Evolutionary conservation across 805 yeast genomes (phyloP).

Genomic region (Ogataea neopini): DNA sequence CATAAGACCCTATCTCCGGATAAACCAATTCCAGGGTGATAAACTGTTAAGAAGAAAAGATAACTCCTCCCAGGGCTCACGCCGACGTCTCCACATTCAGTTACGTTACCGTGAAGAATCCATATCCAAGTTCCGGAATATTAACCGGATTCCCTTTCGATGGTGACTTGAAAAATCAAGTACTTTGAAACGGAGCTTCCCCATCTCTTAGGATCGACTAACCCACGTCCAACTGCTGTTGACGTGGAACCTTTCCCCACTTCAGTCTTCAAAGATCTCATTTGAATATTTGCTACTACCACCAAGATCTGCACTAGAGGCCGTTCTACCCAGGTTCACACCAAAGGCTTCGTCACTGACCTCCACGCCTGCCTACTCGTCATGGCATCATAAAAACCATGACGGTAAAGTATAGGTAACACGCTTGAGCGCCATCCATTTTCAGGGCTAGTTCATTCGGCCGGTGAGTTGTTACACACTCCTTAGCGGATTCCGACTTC

Average conservation of each 20-base stretch:
- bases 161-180: conserved; percentile 9
- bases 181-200: conserved; percentile 9
- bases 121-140: conserved; percentile 10
- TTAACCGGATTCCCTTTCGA: conserved; percentile 10
- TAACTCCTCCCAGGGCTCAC: conserved; percentile 10
- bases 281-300: conserved; percentile 9
- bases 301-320: conserved; percentile 10
- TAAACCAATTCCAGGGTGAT: conserved; percentile 10
- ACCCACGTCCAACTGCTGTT: conserved; percentile 10
- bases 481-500: conserved; percentile 58
- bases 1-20: conserved; percentile 10
- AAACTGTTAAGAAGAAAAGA: conserved; percentile 10
- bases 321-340: conserved; percentile 10
- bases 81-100: conserved; percentile 11
- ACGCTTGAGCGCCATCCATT: conserved; percentile 10
- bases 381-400: conserved; percentile 9
- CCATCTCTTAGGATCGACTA: conserved; percentile 10
- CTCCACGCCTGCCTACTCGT: conserved; percentile 10
- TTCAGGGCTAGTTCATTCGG: conserved; percentile 10
- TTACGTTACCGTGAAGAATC: conserved; percentile 10
- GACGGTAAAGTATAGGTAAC: conserved; percentile 8
- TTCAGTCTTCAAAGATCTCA: conserved; percentile 9
- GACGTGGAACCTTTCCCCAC: conserved; percentile 10
- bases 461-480: conserved; percentile 55
- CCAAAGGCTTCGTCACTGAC: conserved; percentile 10